phyloP scores from a whole-genome alignment of 768 basidiomycete genomes.

The Amanita phalloides region DNA sequence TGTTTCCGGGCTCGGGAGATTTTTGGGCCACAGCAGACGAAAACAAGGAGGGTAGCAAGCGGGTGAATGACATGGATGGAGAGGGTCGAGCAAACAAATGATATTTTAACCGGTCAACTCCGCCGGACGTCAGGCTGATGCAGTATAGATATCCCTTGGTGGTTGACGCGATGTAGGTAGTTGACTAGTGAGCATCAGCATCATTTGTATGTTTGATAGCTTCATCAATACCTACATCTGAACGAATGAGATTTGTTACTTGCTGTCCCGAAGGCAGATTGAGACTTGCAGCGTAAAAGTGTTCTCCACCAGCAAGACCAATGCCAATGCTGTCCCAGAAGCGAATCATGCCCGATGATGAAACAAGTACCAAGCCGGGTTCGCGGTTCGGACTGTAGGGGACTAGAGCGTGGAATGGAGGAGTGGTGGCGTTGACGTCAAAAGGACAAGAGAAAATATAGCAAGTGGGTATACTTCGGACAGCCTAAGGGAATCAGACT shows the following conservation, averaged over 20 bases:
- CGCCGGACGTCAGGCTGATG: slow-evolving; percentile 51
- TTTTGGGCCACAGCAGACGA: slow-evolving; percentile 28
- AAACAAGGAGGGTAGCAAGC: slow-evolving; percentile 31
- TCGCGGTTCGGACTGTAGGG: slow-evolving; percentile 62
- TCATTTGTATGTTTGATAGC: slow-evolving; percentile 1
- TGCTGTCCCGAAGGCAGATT: slow-evolving; percentile 43
- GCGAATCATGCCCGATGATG: slow-evolving; percentile 57
- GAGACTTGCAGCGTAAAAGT: slow-evolving; percentile 40
- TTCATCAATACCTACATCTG: slow-evolving; percentile 37
- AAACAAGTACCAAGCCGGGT: slow-evolving; percentile 78
- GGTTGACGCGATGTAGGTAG: slow-evolving; percentile 61
- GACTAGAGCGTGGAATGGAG: slow-evolving; percentile 53
- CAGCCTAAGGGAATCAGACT: slow-evolving; percentile 25
- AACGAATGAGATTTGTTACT: slow-evolving; percentile 56
- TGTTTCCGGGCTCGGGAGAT: slow-evolving; percentile 43
- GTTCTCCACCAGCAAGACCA: slow-evolving; percentile 72
- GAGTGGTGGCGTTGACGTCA: slow-evolving; percentile 24
- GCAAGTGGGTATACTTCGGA: slow-evolving; percentile 68
- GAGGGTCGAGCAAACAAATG: slow-evolving; percentile 52
- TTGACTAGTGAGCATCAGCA: slow-evolving; percentile 28
- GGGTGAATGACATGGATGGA: slow-evolving; percentile 29
- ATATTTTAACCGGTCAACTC: slow-evolving; percentile 49
- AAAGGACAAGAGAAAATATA: slow-evolving; percentile 73
- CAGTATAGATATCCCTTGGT: slow-evolving; percentile 58
- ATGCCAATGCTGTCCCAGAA: slow-evolving; percentile 87